These are phyloP conservation scores for Annulohypoxylon stygium DNA, from an alignment of 495 filamentous ascomycete species.

Conservation along the genomic window DNA sequence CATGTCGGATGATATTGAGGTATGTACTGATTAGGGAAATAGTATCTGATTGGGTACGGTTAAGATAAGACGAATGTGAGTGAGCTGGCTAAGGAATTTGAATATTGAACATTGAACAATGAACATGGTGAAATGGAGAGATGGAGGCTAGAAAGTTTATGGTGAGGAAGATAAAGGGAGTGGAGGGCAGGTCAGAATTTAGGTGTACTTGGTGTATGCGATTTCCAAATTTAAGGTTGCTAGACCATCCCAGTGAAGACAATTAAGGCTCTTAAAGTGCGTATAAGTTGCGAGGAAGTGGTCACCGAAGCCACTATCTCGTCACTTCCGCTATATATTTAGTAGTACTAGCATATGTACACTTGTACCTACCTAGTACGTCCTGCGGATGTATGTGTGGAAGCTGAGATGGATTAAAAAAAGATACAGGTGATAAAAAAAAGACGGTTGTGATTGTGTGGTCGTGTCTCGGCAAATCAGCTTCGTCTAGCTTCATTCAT, in stretches of 20 bases:
- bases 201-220: conserved; percentile 30
- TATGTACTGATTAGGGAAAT: neutral
- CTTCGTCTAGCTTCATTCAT: conserved; percentile 24
- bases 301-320: conserved; percentile 10
- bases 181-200: conserved; percentile 27
- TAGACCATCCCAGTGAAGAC: conserved; percentile 16
- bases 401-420: neutral
- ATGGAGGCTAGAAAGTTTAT: conserved; percentile 37
- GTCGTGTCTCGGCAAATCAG: conserved; percentile 4
- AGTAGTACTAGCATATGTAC: too few relatives aligned
- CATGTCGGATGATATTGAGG: conserved; percentile 3
- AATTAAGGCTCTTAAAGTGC: conserved; percentile 17
- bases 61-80: neutral
- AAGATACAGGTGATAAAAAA: neutral
- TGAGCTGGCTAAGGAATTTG: neutral
- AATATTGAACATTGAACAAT: neutral
- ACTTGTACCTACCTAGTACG: too few relatives aligned
- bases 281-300: conserved; percentile 11
- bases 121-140: neutral
- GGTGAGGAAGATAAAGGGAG: conserved; percentile 12
- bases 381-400: neutral
- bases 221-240: conserved; percentile 41
- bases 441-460: neutral
- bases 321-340: neutral
- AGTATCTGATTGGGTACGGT: neutral